Evolutionary conservation across 140 eudicot genomes (phyloP).

Genomic region (Flaveria floridana): DNA sequence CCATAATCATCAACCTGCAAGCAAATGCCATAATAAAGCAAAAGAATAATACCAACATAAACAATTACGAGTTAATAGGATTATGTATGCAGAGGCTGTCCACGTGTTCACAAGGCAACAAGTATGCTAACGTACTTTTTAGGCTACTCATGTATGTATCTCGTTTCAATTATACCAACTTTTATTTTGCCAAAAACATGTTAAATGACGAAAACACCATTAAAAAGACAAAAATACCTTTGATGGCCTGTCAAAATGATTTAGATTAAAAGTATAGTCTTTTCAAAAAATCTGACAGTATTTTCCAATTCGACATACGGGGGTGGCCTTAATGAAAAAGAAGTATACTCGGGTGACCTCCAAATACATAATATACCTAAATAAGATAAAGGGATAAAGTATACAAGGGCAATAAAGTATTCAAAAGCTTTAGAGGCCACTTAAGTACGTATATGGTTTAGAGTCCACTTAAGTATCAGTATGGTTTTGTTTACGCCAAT

Average conservation of each 20-base stretch:
- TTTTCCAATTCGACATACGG: too few species aligned
- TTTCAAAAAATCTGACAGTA: not conserved
- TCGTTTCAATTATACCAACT: not conserved
- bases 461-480: not conserved
- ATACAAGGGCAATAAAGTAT: not conserved
- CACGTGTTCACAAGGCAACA: not conserved
- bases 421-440: not conserved
- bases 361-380: not conserved
- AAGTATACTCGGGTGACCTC: not conserved
- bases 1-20: slow-evolving; percentile 78
- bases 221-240: not conserved
- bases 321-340: too few species aligned
- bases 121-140: not conserved
- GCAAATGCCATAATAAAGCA: slow-evolving; percentile 25
- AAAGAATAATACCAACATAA: not conserved
- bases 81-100: not conserved
- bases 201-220: not conserved
- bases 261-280: not conserved
- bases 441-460: not conserved
- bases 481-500: not conserved
- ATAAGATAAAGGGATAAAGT: not conserved
- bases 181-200: not conserved
- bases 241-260: not conserved
- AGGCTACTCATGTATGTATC: too few species aligned
- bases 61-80: not conserved